Percentiles rank a stretch among this genome's conserved stretches.
These are phyloP conservation scores for Polytrichum commune DNA, from an alignment of 225 moss, liverwort and hornwort genomes.

Conservation along the genomic window DNA sequence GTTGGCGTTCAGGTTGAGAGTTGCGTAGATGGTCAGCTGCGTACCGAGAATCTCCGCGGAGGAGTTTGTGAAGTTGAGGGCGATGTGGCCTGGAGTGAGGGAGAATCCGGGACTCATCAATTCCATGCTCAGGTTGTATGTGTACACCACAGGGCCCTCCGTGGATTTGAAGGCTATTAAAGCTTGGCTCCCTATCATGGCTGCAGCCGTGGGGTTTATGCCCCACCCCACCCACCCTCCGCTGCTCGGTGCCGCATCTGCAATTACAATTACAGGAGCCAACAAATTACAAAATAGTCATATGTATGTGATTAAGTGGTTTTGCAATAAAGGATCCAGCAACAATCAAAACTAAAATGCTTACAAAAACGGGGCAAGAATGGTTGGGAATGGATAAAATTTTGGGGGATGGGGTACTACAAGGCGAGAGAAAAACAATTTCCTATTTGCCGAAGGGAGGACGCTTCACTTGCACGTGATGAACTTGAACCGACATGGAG, in stretches of 20 bases:
- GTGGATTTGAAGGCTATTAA: slow-evolving; percentile 50
- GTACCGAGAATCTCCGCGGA: slow-evolving; percentile 13
- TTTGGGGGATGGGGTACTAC: neutral
- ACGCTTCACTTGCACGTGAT: no score
- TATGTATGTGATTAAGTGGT: neutral
- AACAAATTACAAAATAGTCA: no score
- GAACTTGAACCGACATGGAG: no score
- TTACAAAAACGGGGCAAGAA: no score
- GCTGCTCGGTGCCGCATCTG: slow-evolving; percentile 34
- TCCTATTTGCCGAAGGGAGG: no score
- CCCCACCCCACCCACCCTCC: slow-evolving; percentile 86
- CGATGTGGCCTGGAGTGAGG: slow-evolving; percentile 27
- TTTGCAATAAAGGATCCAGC: neutral
- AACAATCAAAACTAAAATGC: neutral
- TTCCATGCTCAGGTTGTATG: slow-evolving; percentile 30
- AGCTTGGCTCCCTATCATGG: slow-evolving; percentile 60
- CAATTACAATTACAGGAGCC: neutral
- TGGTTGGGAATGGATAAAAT: neutral
- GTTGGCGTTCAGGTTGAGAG: slow-evolving; percentile 24
- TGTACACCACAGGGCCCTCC: slow-evolving; percentile 13
- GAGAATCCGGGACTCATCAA: neutral
- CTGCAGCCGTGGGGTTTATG: slow-evolving; percentile 28
- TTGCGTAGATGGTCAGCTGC: slow-evolving; percentile 47
- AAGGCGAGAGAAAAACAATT: no score
- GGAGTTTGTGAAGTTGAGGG: slow-evolving; percentile 24